Evolutionary conservation across 2,329 filamentous ascomycete genomes (phyloP), one percentile per base, ranked within the genome.

Genomic region (Penicillium sp.): DNA sequence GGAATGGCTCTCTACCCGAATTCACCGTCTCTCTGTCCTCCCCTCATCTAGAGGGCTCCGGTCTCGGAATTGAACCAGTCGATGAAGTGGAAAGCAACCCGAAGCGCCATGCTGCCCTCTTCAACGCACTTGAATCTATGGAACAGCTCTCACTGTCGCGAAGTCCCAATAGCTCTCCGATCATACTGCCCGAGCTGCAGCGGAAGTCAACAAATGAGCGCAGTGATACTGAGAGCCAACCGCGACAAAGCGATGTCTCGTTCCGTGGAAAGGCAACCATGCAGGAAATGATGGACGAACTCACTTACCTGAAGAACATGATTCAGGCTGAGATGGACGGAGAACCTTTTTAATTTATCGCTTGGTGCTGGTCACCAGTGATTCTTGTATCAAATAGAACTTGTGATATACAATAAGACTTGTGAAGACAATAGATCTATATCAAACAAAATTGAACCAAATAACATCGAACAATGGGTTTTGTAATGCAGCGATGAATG

Each of bases 271-370:
- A 62, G 41, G 61, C 53, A 23, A 64, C 62, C 12, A 68, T 75
- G 59, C 65, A 69, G 45, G 66, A 72, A 45, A 55, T 75, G 41
- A 62, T 75, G 50, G 66, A 69, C 44, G 72, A 75, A 44, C 56
- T 75, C 54, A 69, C 70, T 37, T 75, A 75, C 51, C 55, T 75
- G 27, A 68, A 69, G 15, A 62, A 64, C 36, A 61, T 71, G 41
- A 74, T 75, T 22, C 59, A 63, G 37, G 56, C 55, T 41, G 60
- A 55, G 26, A 47, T 47, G 44, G 47, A 54, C 25, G 54, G 51
- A 7, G 38, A 46, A 30, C 51, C 51, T 4, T 54, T 54, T 23
- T 51, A 39, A 39, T 27, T 11, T 13, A 13, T 27, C 10, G 12
- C 12, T 32, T 18, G 45, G 45, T 41, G 49, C 47, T 52, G 49